A percentile compares a stretch with the other conserved stretches of the same genome.
Evolutionary conservation across 1,139 yeast species (phyloP).

Genomic region (Debaryomyces udenii): DNA sequence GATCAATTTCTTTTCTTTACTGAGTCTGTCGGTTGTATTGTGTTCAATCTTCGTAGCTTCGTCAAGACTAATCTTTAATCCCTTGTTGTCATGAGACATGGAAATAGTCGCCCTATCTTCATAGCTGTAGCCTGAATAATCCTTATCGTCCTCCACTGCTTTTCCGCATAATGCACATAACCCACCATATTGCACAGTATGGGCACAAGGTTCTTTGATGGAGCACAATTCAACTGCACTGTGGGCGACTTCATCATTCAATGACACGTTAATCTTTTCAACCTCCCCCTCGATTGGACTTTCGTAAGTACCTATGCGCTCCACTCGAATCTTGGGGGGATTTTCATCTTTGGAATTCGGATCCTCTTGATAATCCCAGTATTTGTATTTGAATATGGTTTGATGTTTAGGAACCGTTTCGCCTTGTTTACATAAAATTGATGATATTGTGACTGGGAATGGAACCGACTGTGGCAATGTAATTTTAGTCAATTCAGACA

Average conservation of each 20-base stretch:
- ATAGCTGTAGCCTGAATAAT: conserved; percentile 73
- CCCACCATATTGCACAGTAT: conserved; percentile 95
- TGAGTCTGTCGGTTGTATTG: conserved; percentile 61
- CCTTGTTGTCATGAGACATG: conserved; percentile 90
- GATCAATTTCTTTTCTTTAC: conserved; percentile 69
- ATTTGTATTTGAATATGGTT: conserved; percentile 62
- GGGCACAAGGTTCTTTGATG: conserved; percentile 84
- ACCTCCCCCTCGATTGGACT: conserved; percentile 80
- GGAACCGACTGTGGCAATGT: conserved; percentile 60
- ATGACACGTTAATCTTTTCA: conserved; percentile 48
- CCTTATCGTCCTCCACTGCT: conserved; percentile 78
- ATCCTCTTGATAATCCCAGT: conserved; percentile 68
- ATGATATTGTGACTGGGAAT: conserved; percentile 68
- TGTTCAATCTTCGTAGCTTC: conserved; percentile 89
- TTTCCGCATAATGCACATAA: conserved; percentile 93
- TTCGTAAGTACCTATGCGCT: conserved; percentile 72
- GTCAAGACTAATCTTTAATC: conserved; percentile 76
- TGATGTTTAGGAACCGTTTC: conserved; percentile 53
- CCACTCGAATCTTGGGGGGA: conserved; percentile 54
- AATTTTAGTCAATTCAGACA: conserved; percentile 40
- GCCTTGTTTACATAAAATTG: conserved; percentile 50
- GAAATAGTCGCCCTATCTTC: conserved; percentile 81
- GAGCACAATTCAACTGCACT: conserved; percentile 53
- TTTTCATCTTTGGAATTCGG: conserved; percentile 50
- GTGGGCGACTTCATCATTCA: conserved; percentile 63